phyloP scores from a whole-genome alignment of 495 filamentous ascomycete genomes.

The Annulohypoxylon nitens region DNA sequence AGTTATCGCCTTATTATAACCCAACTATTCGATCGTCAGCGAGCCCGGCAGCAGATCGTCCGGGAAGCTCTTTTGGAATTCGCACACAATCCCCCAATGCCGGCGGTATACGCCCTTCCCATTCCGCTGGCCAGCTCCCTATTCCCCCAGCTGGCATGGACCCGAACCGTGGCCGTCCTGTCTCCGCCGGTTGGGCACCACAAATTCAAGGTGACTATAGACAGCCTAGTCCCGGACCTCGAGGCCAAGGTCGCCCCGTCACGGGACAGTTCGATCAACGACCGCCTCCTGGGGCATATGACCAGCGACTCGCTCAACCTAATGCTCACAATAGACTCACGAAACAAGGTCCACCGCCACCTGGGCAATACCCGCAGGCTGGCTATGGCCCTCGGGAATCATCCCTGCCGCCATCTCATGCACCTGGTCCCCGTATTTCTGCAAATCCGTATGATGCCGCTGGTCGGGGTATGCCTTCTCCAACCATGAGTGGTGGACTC shows the following conservation, averaged over 20 bases:
- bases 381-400: conserved; percentile 48
- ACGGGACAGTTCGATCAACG: conserved; percentile 47
- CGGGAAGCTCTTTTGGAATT: conserved; percentile 77
- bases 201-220: conserved; percentile 58
- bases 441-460: conserved; percentile 33
- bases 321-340: conserved; percentile 51
- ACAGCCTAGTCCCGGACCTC: conserved; percentile 55
- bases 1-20: conserved; percentile 53
- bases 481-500: conserved; percentile 47
- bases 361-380: conserved; percentile 44
- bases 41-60: conserved; percentile 67
- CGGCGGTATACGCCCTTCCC: conserved; percentile 39
- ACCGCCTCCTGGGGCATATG: conserved; percentile 35
- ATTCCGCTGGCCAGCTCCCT: conserved; percentile 44
- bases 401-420: conserved; percentile 38
- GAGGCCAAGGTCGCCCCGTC: conserved; percentile 42
- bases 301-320: conserved; percentile 40
- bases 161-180: conserved; percentile 49
- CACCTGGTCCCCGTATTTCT: conserved; percentile 45
- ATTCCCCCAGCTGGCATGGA: conserved; percentile 52
- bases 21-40: conserved; percentile 53
- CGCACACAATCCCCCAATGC: conserved; percentile 53
- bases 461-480: conserved; percentile 32
- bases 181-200: conserved; percentile 58
- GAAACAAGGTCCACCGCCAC: conserved; percentile 55